Evolutionary conservation across 2,329 filamentous ascomycete genomes (phyloP), one percentile per base, ranked within the genome.

Genomic region (Biscogniauxia mediterranea): DNA sequence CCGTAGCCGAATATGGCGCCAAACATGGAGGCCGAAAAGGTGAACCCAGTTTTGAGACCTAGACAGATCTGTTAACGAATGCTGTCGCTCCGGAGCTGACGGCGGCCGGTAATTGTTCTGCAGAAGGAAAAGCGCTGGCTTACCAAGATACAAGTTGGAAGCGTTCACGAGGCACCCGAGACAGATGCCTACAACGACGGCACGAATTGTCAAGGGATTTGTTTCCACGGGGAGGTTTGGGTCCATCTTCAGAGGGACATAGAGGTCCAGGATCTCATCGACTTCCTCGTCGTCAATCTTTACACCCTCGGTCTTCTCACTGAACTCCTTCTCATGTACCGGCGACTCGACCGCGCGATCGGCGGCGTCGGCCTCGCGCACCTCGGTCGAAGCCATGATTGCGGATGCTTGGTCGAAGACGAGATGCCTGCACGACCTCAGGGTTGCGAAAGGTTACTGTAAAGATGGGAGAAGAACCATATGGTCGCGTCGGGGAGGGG

Each of bases 71-170:
- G 65, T 65, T 53, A 61, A 58, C 52, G 25, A 55, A 66, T 51
- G 7, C 3, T 57, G 25, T 56, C 28, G 38, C 19, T 20, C 11
- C 32, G 20, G 21, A 25, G 32, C 28, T 32, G 28, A 32, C 28
- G 7, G 38, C 23, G n/a, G n/a, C 20, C 19, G 13, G 13, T 15
- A 26, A 8, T 7, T 15, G 25, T 5, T 46, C 23, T 21, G 2
- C 50, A 56, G 52, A 64, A 68, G 64, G 38, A 67, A 59, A 52
- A 4, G 19, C 28, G 28, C 62, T 69, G 26, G 80, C 81, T 77
- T 70, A 78, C 83, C 83, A 28, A 86, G 79, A 66, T 86, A 86
- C 63, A 86, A 74, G 70, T 86, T 85, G 53, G 82, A 85, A 8
- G 83, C 81, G 68, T 83, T 84, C 60, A 86, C 83, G 8, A 85